Conservation (phyloP, 139 green algal species). For the Chlorella sp. region DNA sequence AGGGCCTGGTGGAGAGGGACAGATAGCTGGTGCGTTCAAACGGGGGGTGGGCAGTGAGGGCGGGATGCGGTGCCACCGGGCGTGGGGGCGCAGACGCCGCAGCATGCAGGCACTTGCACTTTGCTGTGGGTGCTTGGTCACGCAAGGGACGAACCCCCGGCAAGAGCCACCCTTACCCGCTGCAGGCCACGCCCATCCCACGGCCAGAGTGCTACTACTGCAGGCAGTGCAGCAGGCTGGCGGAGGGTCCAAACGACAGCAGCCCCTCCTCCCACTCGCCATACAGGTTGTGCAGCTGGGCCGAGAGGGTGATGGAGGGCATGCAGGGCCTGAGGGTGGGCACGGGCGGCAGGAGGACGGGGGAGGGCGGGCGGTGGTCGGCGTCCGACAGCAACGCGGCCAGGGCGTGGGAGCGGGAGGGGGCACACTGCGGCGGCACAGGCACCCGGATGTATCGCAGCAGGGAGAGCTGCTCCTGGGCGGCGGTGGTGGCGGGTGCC, state of each 20-base stretch:
- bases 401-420: not conserved
- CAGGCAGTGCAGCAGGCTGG: not conserved
- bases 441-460: not conserved
- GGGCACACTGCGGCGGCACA: not conserved
- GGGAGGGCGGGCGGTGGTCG: not conserved
- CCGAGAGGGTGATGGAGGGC: not conserved
- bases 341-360: not conserved
- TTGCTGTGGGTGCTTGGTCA: no score
- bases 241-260: not conserved
- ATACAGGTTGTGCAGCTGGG: constrained; percentile 10
- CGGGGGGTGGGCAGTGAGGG: no score
- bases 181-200: no score
- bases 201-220: no score
- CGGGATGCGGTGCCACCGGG: not conserved
- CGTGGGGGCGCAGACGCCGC: not conserved
- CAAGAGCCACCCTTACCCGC: no score
- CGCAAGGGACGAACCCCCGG: no score
- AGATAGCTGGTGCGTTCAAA: not conserved
- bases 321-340: not conserved
- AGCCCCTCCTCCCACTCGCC: not conserved
- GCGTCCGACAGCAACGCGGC: not conserved
- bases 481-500: no score
- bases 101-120: not conserved
- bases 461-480: no score
- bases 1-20: no score